Conservation (phyloP, 257 asterid species). For the Cynanchum wilfordii region DNA sequence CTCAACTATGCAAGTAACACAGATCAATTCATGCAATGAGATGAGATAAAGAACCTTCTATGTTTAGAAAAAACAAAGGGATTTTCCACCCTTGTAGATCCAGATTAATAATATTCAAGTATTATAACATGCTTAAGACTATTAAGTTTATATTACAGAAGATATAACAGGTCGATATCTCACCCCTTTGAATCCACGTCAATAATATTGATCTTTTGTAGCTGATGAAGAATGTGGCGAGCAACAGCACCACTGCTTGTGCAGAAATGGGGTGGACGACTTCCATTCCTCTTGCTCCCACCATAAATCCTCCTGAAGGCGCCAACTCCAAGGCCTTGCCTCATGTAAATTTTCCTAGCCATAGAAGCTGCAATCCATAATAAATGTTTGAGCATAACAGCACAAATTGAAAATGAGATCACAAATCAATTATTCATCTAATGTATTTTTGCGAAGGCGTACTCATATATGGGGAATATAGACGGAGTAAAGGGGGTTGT, state of each 20-base stretch:
- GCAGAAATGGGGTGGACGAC: conserved; percentile 62
- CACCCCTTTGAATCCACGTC: conserved; percentile 58
- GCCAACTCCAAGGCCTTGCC: conserved; percentile 88
- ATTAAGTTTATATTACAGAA: not conserved
- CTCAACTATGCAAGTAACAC: not conserved
- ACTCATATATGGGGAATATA: not conserved
- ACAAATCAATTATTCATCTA: not conserved
- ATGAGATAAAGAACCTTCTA: too few species aligned
- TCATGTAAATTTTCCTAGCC: conserved; percentile 73
- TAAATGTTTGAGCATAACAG: not conserved
- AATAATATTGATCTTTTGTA: conserved; percentile 49
- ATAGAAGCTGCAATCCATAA: conserved; percentile 54
- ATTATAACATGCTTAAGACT: too few species aligned
- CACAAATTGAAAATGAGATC: not conserved
- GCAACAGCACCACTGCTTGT: conserved; percentile 63
- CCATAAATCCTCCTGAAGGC: conserved; percentile 76
- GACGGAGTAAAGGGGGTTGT: conserved; percentile 1
- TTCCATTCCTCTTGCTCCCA: conserved; percentile 80
- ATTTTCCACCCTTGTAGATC: conserved; percentile 44
- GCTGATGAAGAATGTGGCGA: conserved; percentile 63
- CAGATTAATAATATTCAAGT: conserved; percentile 42
- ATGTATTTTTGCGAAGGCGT: too few species aligned
- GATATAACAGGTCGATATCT: not conserved
- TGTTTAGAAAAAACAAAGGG: not conserved
- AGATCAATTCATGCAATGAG: too few species aligned